phyloP scores from a whole-genome alignment of 306 rosid species.

The Medicago ruthenica region DNA sequence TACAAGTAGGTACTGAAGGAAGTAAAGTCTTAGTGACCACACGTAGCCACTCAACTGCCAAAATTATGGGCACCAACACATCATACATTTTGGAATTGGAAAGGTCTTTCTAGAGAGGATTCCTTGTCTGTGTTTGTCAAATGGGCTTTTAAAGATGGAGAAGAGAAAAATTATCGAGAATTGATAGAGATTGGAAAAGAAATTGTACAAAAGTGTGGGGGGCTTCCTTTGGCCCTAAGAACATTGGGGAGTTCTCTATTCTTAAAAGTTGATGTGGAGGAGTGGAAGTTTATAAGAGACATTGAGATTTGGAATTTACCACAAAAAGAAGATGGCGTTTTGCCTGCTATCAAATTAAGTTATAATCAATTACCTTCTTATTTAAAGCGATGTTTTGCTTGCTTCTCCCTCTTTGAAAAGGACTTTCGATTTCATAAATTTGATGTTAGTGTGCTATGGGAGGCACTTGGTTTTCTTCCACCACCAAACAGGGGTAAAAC shows the following conservation, averaged over 20 bases:
- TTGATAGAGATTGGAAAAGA: slow-evolving; percentile 2
- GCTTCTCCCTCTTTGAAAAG: slow-evolving; percentile 32
- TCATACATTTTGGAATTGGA: neutral
- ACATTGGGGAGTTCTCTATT: slow-evolving; percentile 40
- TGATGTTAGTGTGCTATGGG: slow-evolving; percentile 20
- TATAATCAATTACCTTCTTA: slow-evolving; percentile 46
- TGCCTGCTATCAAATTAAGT: slow-evolving; percentile 44
- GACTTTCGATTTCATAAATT: neutral
- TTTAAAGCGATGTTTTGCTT: slow-evolving; percentile 49
- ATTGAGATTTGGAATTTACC: slow-evolving; percentile 48
- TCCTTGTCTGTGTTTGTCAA: slow-evolving; percentile 41
- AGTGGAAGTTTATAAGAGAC: slow-evolving; percentile 17
- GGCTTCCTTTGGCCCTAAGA: slow-evolving; percentile 49
- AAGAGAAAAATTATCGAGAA: slow-evolving; percentile 21
- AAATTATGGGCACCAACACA: neutral
- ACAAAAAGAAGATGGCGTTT: slow-evolving; percentile 17
- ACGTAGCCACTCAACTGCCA: neutral
- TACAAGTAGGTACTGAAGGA: slow-evolving; percentile 3
- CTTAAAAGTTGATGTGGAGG: neutral
- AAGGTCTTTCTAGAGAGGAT: neutral
- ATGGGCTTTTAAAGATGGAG: slow-evolving; percentile 46
- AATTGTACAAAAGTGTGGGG: slow-evolving; percentile 40
- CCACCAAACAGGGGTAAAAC: neutral
- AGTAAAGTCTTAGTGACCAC: slow-evolving; percentile 39
- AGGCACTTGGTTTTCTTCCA: slow-evolving; percentile 42